Evolutionary conservation across 768 basidiomycete genomes (phyloP).

Genomic region (Cubamyces sp.): DNA sequence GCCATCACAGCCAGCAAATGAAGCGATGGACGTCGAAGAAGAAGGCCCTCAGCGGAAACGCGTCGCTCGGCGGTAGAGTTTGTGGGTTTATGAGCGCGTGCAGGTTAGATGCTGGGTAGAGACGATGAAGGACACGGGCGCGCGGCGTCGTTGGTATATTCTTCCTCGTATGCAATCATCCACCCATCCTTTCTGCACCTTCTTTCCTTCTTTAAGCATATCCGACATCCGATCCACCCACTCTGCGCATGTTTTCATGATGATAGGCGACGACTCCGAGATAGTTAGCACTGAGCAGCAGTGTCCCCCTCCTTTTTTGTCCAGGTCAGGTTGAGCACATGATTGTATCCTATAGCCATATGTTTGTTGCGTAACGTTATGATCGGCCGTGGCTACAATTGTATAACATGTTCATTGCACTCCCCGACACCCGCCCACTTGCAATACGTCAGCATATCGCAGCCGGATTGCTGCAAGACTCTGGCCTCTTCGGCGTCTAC

Average conservation of each 20-base stretch:
- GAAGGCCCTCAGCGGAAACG: slow-evolving; percentile 78
- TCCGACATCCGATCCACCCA: not conserved
- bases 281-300: not conserved
- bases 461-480: no score
- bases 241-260: not conserved
- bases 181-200: no score
- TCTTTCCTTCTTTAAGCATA: not conserved
- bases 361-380: slow-evolving; percentile 25
- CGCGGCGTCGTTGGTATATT: not conserved
- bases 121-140: not conserved
- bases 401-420: slow-evolving; percentile 21
- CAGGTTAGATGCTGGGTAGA: not conserved
- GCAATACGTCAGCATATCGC: no score
- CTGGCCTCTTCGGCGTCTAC: no score
- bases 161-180: slow-evolving; percentile 1
- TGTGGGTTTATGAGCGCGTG: not conserved
- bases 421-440: not conserved
- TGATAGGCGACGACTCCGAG: not conserved
- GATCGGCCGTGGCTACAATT: slow-evolving; percentile 21
- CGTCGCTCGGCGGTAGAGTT: slow-evolving; percentile 59
- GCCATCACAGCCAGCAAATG: slow-evolving; percentile 42
- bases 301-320: not conserved
- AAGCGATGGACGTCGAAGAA: slow-evolving; percentile 69
- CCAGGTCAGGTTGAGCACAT: slow-evolving; percentile 13
- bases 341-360: slow-evolving; percentile 27